Percentiles rank a stretch among this genome's conserved stretches.
phyloP scores from a whole-genome alignment of 495 filamentous ascomycete species.

The Xylaria nigripes region DNA sequence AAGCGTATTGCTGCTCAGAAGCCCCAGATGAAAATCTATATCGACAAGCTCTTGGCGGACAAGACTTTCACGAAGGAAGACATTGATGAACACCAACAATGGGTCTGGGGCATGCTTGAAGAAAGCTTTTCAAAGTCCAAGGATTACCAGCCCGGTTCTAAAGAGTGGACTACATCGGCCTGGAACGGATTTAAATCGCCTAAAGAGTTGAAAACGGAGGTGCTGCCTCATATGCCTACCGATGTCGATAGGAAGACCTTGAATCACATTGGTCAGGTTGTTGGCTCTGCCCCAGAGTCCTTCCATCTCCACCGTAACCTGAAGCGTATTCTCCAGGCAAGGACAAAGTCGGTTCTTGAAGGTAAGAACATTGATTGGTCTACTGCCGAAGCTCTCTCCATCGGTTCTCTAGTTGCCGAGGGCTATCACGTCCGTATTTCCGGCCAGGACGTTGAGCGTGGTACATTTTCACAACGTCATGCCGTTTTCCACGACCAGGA shows the following conservation, averaged over 20 bases:
- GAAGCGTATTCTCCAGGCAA: constrained; percentile 85
- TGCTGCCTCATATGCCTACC: constrained; percentile 86
- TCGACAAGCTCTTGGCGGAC: constrained; percentile 78
- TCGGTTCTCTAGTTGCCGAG: constrained; percentile 81
- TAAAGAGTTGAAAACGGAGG: constrained; percentile 91
- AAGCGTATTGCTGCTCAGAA: constrained; percentile 81
- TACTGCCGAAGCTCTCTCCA: constrained; percentile 92
- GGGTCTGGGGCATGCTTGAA: constrained; percentile 98
- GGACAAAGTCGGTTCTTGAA: constrained; percentile 87
- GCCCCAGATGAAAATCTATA: constrained; percentile 76
- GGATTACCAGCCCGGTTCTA: constrained; percentile 91
- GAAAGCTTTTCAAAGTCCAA: constrained; percentile 95
- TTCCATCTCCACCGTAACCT: constrained; percentile 90
- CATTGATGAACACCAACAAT: constrained; percentile 97
- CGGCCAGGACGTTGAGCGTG: constrained; percentile 97
- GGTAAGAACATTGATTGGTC: constrained; percentile 96
- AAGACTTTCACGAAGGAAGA: constrained; percentile 95
- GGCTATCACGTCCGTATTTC: constrained; percentile 95
- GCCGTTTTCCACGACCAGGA: constrained; percentile 96
- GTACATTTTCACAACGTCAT: constrained; percentile 98
- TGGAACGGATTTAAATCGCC: constrained; percentile 99
- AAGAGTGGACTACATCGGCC: constrained; percentile 96
- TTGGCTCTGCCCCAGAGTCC: constrained; percentile 68
- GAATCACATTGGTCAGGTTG: constrained; percentile 68
- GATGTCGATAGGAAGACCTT: constrained; percentile 62